These are phyloP conservation scores for Penicillium crustosum DNA, from an alignment of 2,329 filamentous ascomycete species.

Conservation along the genomic window DNA sequence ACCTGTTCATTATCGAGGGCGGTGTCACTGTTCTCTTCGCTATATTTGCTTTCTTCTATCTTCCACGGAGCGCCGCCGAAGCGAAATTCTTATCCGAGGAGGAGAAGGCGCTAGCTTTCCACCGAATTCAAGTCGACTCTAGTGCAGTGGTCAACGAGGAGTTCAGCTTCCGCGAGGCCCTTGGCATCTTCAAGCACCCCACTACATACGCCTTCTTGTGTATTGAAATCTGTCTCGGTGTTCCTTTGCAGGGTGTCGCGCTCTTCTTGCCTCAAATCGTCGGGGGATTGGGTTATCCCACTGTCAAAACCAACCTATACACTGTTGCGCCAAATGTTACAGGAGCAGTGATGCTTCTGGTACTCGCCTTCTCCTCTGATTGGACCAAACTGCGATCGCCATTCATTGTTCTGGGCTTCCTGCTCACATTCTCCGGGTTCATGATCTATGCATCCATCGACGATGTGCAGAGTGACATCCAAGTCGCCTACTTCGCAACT, in stretches of 20 bases:
- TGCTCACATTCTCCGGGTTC: constrained; percentile 74
- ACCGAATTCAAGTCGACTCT: constrained; percentile 73
- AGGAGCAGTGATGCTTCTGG: constrained; percentile 69
- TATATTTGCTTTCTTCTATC: constrained; percentile 66
- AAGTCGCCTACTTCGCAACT: constrained; percentile 70
- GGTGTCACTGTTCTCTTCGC: constrained; percentile 61
- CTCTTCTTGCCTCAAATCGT: constrained; percentile 62
- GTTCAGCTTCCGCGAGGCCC: constrained; percentile 53
- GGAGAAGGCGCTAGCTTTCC: constrained; percentile 67
- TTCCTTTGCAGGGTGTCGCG: constrained; percentile 57
- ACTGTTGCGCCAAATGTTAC: constrained; percentile 78
- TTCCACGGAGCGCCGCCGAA: constrained; percentile 64
- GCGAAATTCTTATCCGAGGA: constrained; percentile 65
- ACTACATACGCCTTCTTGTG: constrained; percentile 55
- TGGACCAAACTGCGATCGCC: constrained; percentile 66
- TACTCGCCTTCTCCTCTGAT: constrained; percentile 72
- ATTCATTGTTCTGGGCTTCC: constrained; percentile 71
- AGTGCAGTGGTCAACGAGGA: constrained; percentile 62
- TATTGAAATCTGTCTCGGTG: constrained; percentile 61
- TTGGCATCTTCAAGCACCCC: constrained; percentile 55
- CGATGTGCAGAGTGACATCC: constrained; percentile 59
- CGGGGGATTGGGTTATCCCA: constrained; percentile 51
- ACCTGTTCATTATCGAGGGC: constrained; percentile 59
- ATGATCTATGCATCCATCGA: constrained; percentile 73
- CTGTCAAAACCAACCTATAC: constrained; percentile 73